Conservation (phyloP, 1,284 basidiomycete species). For the Ganoderma lucidum region DNA sequence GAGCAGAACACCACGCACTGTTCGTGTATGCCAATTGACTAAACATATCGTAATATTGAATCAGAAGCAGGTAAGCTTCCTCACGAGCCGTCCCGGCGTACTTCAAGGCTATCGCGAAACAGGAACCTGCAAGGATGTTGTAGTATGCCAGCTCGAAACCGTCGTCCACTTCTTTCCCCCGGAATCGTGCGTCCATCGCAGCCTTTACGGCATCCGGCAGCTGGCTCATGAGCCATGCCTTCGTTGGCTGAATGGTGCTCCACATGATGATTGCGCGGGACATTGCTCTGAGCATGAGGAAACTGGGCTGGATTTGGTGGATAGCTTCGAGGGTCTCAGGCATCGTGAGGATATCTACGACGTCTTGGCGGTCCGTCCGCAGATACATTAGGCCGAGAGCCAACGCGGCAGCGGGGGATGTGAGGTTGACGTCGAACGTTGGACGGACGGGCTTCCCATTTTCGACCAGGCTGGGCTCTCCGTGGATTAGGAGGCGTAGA, state of each 20-base stretch:
- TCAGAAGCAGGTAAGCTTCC: constrained; percentile 85
- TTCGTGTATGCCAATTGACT: constrained; percentile 70
- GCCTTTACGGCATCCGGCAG: constrained; percentile 76
- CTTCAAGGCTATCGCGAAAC: constrained; percentile 92
- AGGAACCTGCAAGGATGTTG: constrained; percentile 89
- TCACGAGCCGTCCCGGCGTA: constrained; percentile 93
- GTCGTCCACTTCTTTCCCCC: constrained; percentile 70
- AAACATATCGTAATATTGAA: constrained; percentile 84
- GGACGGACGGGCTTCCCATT: constrained; percentile 49
- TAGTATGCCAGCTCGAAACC: constrained; percentile 87
- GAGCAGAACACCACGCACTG: constrained; percentile 51
- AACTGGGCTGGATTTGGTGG: constrained; percentile 88
- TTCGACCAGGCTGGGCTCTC: constrained; percentile 55
- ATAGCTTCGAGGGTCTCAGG: constrained; percentile 84
- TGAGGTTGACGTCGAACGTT: constrained; percentile 84
- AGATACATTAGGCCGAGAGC: constrained; percentile 95
- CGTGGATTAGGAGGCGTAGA: constrained; percentile 76
- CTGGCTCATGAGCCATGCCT: constrained; percentile 82
- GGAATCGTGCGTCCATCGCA: constrained; percentile 60
- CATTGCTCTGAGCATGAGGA: constrained; percentile 85
- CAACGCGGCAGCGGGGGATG: constrained; percentile 90
- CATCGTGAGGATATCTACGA: constrained; percentile 85
- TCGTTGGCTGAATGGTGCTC: constrained; percentile 77
- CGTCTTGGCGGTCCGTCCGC: constrained; percentile 82
- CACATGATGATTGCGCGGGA: constrained; percentile 89